These are phyloP conservation scores for Aspergillus unguis DNA, from an alignment of 2,329 filamentous ascomycete genomes.

Conservation along the genomic window DNA sequence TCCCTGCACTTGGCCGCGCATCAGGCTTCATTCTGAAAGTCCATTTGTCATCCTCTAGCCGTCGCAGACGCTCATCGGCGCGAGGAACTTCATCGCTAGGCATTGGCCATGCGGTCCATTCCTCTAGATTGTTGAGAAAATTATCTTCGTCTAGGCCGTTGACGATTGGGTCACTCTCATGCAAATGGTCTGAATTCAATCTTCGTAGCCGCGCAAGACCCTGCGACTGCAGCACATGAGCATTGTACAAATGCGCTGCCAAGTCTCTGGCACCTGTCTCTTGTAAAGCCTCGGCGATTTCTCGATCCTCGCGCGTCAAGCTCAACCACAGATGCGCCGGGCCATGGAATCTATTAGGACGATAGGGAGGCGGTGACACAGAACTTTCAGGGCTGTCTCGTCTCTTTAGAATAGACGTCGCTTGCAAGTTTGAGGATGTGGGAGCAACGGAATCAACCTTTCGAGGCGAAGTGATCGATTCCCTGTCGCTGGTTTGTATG, in stretches of 20 bases:
- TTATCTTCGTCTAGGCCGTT: constrained; percentile 10
- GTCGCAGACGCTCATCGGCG: constrained; percentile 49
- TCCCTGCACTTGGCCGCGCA: constrained; percentile 53
- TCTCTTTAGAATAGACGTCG: background rate
- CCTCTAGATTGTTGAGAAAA: constrained; percentile 48
- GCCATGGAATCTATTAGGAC: constrained; percentile 73
- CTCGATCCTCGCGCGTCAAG: constrained; percentile 83
- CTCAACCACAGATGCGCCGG: constrained; percentile 69
- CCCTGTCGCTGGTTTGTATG: background rate
- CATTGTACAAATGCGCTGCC: constrained; percentile 73
- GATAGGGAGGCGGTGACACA: constrained; percentile 26
- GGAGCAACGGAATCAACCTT: too few relatives aligned
- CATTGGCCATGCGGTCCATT: constrained; percentile 87
- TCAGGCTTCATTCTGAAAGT: constrained; percentile 48
- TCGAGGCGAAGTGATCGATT: background rate
- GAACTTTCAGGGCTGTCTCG: constrained; percentile 3
- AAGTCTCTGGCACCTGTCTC: constrained; percentile 65
- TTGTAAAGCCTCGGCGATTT: constrained; percentile 61
- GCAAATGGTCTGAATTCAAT: background rate
- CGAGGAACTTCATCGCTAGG: constrained; percentile 59
- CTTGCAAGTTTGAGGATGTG: background rate
- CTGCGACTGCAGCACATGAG: constrained; percentile 61
- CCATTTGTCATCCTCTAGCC: constrained; percentile 51
- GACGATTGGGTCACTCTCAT: background rate
- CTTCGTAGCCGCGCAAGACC: background rate